These are phyloP conservation scores for Yamagishiella unicocca DNA, from an alignment of 139 green algal genomes.

Conservation along the genomic window DNA sequence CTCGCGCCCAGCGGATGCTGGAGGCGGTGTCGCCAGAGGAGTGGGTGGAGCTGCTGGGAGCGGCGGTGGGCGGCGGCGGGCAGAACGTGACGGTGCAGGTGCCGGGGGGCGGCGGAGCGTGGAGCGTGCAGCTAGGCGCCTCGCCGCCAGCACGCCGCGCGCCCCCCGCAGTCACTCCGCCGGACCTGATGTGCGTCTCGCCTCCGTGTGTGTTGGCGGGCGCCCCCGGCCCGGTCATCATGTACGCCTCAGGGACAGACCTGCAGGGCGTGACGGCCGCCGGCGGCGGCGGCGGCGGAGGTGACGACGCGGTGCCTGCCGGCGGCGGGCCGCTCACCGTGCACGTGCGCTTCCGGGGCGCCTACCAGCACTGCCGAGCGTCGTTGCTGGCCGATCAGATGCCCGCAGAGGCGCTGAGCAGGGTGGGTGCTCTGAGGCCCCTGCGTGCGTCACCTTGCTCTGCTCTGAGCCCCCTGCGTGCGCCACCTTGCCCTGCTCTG, in stretches of 20 bases:
- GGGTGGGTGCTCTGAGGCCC: too few relatives aligned
- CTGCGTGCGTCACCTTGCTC: too few relatives aligned
- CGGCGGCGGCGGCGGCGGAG: neutral
- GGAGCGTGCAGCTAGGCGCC: neutral
- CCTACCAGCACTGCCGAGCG: slow-evolving; percentile 7
- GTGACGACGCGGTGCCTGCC: neutral
- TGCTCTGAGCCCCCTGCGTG: too few relatives aligned
- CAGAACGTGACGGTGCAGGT: slow-evolving; percentile 18
- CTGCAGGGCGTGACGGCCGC: neutral
- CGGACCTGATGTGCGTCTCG: slow-evolving; percentile 30
- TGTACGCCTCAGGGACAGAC: slow-evolving; percentile 29
- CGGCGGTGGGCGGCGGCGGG: neutral
- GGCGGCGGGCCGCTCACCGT: neutral
- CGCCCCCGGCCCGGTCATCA: neutral
- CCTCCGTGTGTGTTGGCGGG: slow-evolving; percentile 29
- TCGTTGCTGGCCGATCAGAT: slow-evolving; percentile 41
- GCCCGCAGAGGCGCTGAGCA: slow-evolving; percentile 24
- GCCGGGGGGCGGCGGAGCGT: neutral
- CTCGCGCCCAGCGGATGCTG: neutral
- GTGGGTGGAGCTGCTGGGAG: neutral
- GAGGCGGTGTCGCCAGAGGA: neutral
- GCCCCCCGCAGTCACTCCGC: neutral
- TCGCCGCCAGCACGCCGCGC: neutral
- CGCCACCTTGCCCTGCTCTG: too few relatives aligned
- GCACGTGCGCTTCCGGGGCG: slow-evolving; percentile 26